Conservation (phyloP, 805 yeast species). For the Starmerella stigmatis region DNA sequence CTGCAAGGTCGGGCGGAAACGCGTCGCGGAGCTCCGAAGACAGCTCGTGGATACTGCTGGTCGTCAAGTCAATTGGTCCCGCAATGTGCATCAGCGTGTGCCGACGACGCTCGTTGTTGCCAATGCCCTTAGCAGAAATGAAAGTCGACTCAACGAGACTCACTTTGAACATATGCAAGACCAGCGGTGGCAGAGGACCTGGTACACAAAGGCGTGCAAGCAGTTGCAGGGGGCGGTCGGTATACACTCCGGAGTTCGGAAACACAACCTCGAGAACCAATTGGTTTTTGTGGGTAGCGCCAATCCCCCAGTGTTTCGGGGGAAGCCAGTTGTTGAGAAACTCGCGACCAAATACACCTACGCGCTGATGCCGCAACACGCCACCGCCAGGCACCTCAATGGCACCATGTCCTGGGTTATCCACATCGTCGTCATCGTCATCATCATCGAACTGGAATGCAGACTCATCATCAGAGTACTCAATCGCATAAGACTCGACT, state of each 20-base stretch:
- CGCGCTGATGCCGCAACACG: constrained; percentile 6
- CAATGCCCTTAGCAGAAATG: constrained; percentile 4
- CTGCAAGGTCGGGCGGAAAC: constrained; percentile 12
- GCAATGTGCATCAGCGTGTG: constrained; percentile 5
- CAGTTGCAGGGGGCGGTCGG: constrained; percentile 11
- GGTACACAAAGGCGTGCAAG: neutral
- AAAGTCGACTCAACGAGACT: constrained; percentile 11
- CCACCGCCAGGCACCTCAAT: neutral
- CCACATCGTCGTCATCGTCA: neutral
- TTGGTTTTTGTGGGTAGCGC: neutral
- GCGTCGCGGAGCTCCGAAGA: constrained; percentile 5
- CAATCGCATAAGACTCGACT: neutral
- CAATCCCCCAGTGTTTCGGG: neutral
- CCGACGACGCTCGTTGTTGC: constrained; percentile 9
- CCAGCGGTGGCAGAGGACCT: constrained; percentile 13
- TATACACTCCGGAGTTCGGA: constrained; percentile 14
- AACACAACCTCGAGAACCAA: constrained; percentile 6
- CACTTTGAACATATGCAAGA: constrained; percentile 6
- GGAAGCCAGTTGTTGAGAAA: neutral
- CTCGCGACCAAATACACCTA: constrained; percentile 5
- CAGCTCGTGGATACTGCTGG: constrained; percentile 3
- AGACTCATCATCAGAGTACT: constrained; percentile 2
- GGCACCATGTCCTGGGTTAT: neutral
- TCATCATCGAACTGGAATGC: neutral
- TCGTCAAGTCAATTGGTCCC: constrained; percentile 7